phyloP scores from a whole-genome alignment of 257 asterid genomes.

The Solanum tarapatanum region DNA sequence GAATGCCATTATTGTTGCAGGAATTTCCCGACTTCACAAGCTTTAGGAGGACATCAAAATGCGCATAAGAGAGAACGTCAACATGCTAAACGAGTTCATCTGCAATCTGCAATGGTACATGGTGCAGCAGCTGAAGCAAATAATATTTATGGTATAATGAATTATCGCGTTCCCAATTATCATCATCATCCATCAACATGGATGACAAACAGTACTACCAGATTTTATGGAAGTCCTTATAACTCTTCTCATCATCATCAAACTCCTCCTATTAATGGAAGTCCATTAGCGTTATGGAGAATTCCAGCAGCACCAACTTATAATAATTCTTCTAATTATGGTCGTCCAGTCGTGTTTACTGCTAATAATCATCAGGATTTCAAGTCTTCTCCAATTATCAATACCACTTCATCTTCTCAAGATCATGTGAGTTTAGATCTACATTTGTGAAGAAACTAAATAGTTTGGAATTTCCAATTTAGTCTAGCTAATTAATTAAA shows the following conservation, averaged over 20 bases:
- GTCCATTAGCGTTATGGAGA: constrained; percentile 62
- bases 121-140: constrained; percentile 27
- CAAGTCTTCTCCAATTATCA: constrained; percentile 19
- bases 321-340: not conserved
- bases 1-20: constrained; percentile 87
- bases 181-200: constrained; percentile 10
- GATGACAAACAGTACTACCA: not conserved
- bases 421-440: constrained; percentile 89
- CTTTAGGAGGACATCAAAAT: constrained; percentile 92
- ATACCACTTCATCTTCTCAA: constrained; percentile 21
- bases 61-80: constrained; percentile 92
- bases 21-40: constrained; percentile 91
- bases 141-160: constrained; percentile 48
- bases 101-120: constrained; percentile 59
- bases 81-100: constrained; percentile 66
- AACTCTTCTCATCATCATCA: not conserved
- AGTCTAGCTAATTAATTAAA: not conserved
- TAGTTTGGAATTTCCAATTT: not conserved
- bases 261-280: constrained; percentile 45
- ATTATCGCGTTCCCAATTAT: constrained; percentile 18
- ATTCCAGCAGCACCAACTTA: constrained; percentile 11
- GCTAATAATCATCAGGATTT: constrained; percentile 5
- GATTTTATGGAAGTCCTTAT: constrained; percentile 18
- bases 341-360: constrained; percentile 18
- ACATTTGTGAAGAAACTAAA: constrained; percentile 38